Base-by-base conservation (phyloP, 306 rosid genomes). In the Cucurbita moschata region DNA sequence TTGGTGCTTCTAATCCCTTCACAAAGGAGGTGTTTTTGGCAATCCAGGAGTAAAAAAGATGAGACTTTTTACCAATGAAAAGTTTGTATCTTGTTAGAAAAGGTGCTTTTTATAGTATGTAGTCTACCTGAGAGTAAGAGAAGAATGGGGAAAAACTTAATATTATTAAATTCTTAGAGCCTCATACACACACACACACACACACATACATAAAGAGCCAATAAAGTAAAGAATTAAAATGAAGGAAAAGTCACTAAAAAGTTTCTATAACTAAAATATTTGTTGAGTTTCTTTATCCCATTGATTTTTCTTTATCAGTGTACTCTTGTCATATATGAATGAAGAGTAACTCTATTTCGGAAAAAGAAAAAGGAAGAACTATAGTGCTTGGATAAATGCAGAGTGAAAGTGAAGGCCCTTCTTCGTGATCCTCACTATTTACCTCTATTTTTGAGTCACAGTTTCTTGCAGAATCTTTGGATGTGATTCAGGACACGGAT, bases 401-500 rank as follows among this genome's bases (percentile, higher is more conserved):
- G 67, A 10, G 46, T 8, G 74, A 65, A 78, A 71, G 51, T 58
- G 35, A 55, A 69, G 71, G 13, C 50, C 71, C 68, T 83, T 58
- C 70, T 55, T 43, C 16, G 60, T 73, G 51, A 75, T 76, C 40
- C 37, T 44, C 35, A 47, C 51, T 42, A 52, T 68, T 79, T 58
- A 82, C 75, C 47, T 19, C 72, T 81, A 71, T 77, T 79, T 76
- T 87, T 78, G 78, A 78, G 56, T 77, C 72, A 75, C 88, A 94
- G 98, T 94, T 94, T 81, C 91, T 94, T 77, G 89, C 98, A 63
- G 97, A 94, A 82, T 94, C 98, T 77, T 87, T 94, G 86, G 97
- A 94, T 77, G 94, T 90, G 75, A 89, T 89, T 84, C 96, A 94
- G 85, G 98, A 94, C 75, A 79, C 81, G 38, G 83, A 82, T 76